phyloP scores from a whole-genome alignment of 2,329 filamentous ascomycete species.

The Amesomyces nigricolor region DNA sequence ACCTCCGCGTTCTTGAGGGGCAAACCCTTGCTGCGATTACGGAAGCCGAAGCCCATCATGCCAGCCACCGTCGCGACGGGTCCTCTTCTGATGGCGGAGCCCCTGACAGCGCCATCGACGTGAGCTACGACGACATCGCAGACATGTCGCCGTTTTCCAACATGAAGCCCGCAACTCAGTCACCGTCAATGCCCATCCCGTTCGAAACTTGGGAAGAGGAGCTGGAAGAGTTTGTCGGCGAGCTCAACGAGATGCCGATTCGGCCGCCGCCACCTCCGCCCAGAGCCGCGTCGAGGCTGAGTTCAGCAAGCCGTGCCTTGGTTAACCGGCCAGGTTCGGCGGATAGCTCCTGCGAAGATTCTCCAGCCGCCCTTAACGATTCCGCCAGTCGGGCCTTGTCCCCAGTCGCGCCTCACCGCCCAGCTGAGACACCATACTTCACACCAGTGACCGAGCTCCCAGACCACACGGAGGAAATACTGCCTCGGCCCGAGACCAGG shows the following conservation, averaged over 20 bases:
- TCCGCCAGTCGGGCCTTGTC: not conserved
- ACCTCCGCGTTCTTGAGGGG: slow-evolving; percentile 63
- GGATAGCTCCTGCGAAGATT: slow-evolving; percentile 2
- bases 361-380: not conserved
- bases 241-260: slow-evolving; percentile 26
- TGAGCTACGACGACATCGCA: slow-evolving; percentile 28
- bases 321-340: slow-evolving; percentile 4
- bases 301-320: not conserved
- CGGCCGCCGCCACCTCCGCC: slow-evolving; percentile 29
- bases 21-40: slow-evolving; percentile 39
- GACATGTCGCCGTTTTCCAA: slow-evolving; percentile 6
- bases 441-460: slow-evolving; percentile 13
- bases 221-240: slow-evolving; percentile 29
- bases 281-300: slow-evolving; percentile 20
- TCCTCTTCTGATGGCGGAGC: slow-evolving; percentile 32
- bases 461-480: not conserved
- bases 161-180: slow-evolving; percentile 19
- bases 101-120: slow-evolving; percentile 39
- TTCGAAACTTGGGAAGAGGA: slow-evolving; percentile 23
- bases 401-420: not conserved
- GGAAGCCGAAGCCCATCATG: not conserved
- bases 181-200: slow-evolving; percentile 8
- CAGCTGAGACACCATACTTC: slow-evolving; percentile 1
- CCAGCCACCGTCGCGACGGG: slow-evolving; percentile 4
- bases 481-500: not conserved